Evolutionary conservation across 1,284 basidiomycete genomes (phyloP), one percentile per base, ranked within the genome.

Genomic region (Apiotrichum akiyoshidainum): DNA sequence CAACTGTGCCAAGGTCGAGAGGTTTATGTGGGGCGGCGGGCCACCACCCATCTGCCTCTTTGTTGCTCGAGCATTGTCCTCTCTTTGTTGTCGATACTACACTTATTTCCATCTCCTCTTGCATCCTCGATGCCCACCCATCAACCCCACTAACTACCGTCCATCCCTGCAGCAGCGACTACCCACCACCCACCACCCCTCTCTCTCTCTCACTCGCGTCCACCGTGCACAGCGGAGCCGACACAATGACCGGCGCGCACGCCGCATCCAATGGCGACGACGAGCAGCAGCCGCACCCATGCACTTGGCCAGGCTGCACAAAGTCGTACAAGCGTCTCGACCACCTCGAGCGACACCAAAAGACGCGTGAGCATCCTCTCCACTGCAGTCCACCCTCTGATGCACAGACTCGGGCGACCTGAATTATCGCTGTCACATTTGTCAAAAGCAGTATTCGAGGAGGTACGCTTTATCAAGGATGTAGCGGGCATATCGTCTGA

Each of bases 261-360:
- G 35, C 26, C 26, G 26, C 52, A 34, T 26, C 45, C 45, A 26
- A 46, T 14, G 17, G 17, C 17, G 48, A 50, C 19, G 48, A 50
- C 3, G 48, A 50, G 17, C 48, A 39, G 37, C 48, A 37, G 48
- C 48, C 39, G 1, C 53, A 58, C 22, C 39, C 59, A 1, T 67
- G 66, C 42, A 51, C 55, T 13, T 65, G 64, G 66, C 50, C 52
- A 13, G 66, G 66, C 7, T 67, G 66, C 52, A 46, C 31, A 12
- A 64, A 57, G 54, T 35, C 54, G 13, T 67, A 67, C 49, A 59
- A 52, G 26, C 47, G 61, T 19, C 45, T 55, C 11, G 64, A 67
- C 46, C 64, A 65, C 34, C 50, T 65, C 1, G 61, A 67, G 54
- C 56, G 66, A 5, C 66, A 67, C 47, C 53, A 57, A 22, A 55